Evolutionary conservation across 306 rosid genomes (phyloP).

Genomic region (Acacia acuminata): DNA sequence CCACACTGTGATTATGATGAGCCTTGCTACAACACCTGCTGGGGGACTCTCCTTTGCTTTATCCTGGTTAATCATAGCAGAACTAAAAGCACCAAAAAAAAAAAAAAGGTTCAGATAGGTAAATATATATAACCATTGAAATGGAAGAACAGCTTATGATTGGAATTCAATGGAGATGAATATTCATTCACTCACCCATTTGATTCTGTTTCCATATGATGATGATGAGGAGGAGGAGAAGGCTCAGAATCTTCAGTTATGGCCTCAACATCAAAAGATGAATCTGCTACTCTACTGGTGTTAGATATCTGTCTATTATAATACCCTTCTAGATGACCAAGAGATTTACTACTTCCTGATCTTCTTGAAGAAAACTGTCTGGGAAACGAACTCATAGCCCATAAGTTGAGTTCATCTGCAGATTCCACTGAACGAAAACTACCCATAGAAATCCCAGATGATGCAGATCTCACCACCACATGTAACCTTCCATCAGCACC

Average conservation of each 20-base stretch:
- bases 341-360: not conserved
- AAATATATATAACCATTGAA: not conserved
- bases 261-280: constrained; percentile 1
- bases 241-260: constrained; percentile 4
- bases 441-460: constrained; percentile 14
- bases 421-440: constrained; percentile 21
- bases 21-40: constrained; percentile 57
- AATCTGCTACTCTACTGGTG: not conserved
- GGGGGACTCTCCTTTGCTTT: constrained; percentile 50
- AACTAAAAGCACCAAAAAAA: not conserved
- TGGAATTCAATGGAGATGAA: not conserved
- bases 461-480: constrained; percentile 21
- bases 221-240: not conserved
- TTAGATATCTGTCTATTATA: not conserved
- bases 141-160: not conserved
- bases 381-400: constrained; percentile 8
- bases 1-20: constrained; percentile 59
- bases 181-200: not conserved
- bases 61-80: constrained; percentile 12
- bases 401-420: not conserved
- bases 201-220: not conserved
- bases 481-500: constrained; percentile 15
- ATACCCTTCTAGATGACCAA: not conserved
- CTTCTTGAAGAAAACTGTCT: not conserved
- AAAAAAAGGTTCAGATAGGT: not conserved